Evolutionary conservation across 1,284 basidiomycete species (phyloP).

Genomic region (Trichosporon coremiiforme): DNA sequence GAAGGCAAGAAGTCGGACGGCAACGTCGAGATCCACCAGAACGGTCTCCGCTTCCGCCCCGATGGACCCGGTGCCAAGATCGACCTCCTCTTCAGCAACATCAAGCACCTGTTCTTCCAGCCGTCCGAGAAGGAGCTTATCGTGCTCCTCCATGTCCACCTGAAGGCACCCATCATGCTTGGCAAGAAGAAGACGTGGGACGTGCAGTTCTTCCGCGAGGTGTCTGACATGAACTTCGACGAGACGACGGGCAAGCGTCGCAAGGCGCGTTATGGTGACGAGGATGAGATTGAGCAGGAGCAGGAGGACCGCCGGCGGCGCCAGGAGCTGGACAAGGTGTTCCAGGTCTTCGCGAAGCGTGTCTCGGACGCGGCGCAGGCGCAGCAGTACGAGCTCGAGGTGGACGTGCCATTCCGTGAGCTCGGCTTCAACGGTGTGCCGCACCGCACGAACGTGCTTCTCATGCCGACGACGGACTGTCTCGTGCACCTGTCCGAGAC

Average conservation of each 20-base stretch:
- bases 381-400: constrained; percentile 76
- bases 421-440: constrained; percentile 97
- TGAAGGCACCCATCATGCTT: constrained; percentile 96
- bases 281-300: constrained; percentile 99
- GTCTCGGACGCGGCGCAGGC: constrained; percentile 77
- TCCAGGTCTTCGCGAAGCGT: constrained; percentile 90
- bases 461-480: constrained; percentile 97
- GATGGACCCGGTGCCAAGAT: constrained; percentile 77
- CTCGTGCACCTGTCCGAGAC: constrained; percentile 93
- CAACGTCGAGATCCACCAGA: constrained; percentile 96
- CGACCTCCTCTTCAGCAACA: constrained; percentile 93
- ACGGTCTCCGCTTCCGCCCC: constrained; percentile 92
- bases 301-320: constrained; percentile 92
- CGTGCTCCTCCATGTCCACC: constrained; percentile 90
- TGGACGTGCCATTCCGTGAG: constrained; percentile 97
- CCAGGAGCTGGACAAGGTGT: constrained; percentile 89
- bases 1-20: constrained; percentile 65
- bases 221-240: constrained; percentile 96
- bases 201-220: constrained; percentile 98
- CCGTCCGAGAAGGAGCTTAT: constrained; percentile 96
- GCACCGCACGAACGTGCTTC: constrained; percentile 87
- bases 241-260: constrained; percentile 93
- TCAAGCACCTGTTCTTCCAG: constrained; percentile 99
- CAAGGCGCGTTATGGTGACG: constrained; percentile 95
- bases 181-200: constrained; percentile 98